These are phyloP conservation scores for Lotmaria passim DNA, from an alignment of 208 protist genomes.

Conservation along the genomic window DNA sequence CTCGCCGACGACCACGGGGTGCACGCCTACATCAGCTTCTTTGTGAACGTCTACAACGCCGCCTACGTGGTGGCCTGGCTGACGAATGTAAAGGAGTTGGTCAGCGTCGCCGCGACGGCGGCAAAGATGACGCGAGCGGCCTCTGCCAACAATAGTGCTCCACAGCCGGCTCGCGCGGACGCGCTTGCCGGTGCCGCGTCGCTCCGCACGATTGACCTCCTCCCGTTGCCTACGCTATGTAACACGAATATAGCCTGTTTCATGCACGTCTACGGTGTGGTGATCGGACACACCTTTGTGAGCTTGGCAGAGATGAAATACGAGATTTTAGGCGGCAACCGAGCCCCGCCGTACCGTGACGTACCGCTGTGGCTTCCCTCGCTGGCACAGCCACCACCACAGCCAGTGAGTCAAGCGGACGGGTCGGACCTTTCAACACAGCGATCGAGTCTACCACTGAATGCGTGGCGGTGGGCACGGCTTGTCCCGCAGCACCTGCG, in stretches of 20 bases:
- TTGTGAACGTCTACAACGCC: slow-evolving; percentile 74
- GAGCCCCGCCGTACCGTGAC: slow-evolving; percentile 35
- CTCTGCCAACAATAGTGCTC: neutral
- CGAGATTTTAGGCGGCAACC: slow-evolving; percentile 66
- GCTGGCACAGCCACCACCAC: slow-evolving; percentile 15
- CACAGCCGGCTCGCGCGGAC: neutral
- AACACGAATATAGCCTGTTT: slow-evolving; percentile 41
- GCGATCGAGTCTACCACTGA: neutral
- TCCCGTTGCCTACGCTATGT: slow-evolving; percentile 34
- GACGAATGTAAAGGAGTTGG: slow-evolving; percentile 28
- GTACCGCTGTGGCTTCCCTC: slow-evolving; percentile 42
- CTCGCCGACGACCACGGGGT: slow-evolving; percentile 17
- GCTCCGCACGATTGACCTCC: slow-evolving; percentile 27
- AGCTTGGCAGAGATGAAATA: slow-evolving; percentile 75
- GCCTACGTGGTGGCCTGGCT: slow-evolving; percentile 80
- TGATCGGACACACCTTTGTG: slow-evolving; percentile 48
- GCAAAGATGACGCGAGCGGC: neutral
- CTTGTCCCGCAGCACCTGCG: slow-evolving; percentile 29
- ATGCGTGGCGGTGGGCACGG: slow-evolving; percentile 1
- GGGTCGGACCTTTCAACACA: neutral
- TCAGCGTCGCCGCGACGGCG: slow-evolving; percentile 11
- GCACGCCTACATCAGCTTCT: slow-evolving; percentile 32
- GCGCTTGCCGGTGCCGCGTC: neutral
- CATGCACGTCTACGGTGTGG: slow-evolving; percentile 57
- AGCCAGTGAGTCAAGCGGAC: neutral